Evolutionary conservation across 140 eudicot species (phyloP).

Genomic region (Oenanthe javanica): DNA sequence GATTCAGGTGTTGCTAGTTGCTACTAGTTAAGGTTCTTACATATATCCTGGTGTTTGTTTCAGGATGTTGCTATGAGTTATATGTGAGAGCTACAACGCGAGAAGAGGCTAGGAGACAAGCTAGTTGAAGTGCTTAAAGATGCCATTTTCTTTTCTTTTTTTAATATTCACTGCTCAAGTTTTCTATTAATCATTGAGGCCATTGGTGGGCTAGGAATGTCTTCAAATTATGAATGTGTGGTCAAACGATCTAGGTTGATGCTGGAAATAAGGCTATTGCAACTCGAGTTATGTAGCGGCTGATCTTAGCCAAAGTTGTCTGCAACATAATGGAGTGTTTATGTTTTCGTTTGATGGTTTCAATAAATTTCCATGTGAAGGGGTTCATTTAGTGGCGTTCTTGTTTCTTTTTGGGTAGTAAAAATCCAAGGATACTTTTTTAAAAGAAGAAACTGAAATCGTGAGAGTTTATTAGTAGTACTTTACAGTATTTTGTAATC

Average conservation of each 20-base stretch:
- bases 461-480: not conserved
- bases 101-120: not conserved
- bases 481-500: not conserved
- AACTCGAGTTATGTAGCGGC: not conserved
- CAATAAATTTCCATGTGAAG: not conserved
- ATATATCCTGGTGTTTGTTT: not conserved
- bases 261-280: not conserved
- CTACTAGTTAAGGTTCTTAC: not conserved
- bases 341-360: not conserved
- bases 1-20: not conserved
- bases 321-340: not conserved
- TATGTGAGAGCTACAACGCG: conserved; percentile 5
- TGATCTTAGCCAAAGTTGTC: not conserved
- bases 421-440: not conserved
- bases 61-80: conserved; percentile 13
- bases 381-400: not conserved
- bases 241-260: not conserved
- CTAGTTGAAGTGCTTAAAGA: not conserved
- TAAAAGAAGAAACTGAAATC: not conserved
- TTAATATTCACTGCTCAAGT: not conserved
- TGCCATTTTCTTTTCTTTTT: not conserved
- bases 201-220: not conserved
- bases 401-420: not conserved
- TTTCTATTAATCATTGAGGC: not conserved
- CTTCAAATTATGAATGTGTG: not conserved